Evolutionary conservation across 2,329 filamentous ascomycete genomes (phyloP), one percentile per base, ranked within the genome.

Genomic region (Elsinoe arachidis): DNA sequence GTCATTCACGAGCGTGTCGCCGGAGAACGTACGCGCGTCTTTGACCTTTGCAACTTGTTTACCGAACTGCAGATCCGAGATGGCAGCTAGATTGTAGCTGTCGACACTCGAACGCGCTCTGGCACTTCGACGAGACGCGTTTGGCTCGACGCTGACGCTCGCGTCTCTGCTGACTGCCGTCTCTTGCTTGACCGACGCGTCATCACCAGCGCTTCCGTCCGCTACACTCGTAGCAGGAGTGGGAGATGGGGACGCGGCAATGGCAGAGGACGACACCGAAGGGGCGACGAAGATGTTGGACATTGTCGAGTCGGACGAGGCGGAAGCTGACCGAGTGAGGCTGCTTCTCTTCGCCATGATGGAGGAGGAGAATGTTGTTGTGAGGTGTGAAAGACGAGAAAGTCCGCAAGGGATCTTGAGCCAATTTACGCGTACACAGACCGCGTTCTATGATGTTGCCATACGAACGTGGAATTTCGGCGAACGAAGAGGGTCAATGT

Each of bases 151-250:
- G 3, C 10, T 34, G 30, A 41, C 37, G 21, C 39, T 30, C 9
- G 34, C 14, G 15, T 56, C 54, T n/a, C 54, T 19, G 17, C 54
- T 52, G 21, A 46, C 37, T 60, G 47, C 49, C 57, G 38, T 33
- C 59, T 55, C 72, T 66, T 59, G 65, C 61, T 62, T 61, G 21
- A 62, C 60, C 15, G 47, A 15, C 12, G 58, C 52, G 9, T 72
- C 75, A 39, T 74, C 69, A 39, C 83, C 73, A 71, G 83, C 86
- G 59, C 75, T 77, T 64, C 75, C 78, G 68, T 87, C 84, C 66
- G 79, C 80, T 63, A 84, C 74, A 63, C 82, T 87, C 51, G 84
- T 87, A 21, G 83, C 82, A 47, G 85, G 84, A 58, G 85, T 87
- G 17, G 81, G 85, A 64, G 75, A 78, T 23, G 77, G 64, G 35